Percentiles rank a stretch among this genome's conserved stretches.
Conservation (phyloP, 805 yeast species). For the Tetrapisispora taiwanensis region DNA sequence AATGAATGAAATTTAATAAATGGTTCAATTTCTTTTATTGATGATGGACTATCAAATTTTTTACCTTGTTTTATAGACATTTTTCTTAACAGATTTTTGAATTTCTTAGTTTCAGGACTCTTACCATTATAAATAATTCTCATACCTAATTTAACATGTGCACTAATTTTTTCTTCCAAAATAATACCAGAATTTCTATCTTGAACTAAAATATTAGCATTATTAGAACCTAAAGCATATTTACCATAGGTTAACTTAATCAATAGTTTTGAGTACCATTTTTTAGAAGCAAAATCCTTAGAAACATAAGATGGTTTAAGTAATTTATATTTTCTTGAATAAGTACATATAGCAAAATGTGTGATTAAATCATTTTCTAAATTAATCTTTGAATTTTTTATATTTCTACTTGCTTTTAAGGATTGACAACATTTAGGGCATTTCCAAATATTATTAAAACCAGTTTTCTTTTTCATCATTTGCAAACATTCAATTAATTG, state of each 20-base stretch:
- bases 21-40: conserved; percentile 57
- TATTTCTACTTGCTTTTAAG: conserved; percentile 41
- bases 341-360: conserved; percentile 80
- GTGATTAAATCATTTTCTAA: conserved; percentile 57
- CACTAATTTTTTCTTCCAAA: conserved; percentile 87
- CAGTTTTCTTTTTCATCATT: conserved; percentile 24
- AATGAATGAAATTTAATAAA: conserved; percentile 78
- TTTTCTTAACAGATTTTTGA: conserved; percentile 50
- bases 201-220: conserved; percentile 90
- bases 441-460: conserved; percentile 42
- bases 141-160: conserved; percentile 81
- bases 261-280: conserved; percentile 79
- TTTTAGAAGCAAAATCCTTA: conserved; percentile 68
- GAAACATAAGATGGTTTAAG: conserved; percentile 65
- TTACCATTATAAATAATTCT: conserved; percentile 71
- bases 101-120: conserved; percentile 45
- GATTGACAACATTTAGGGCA: conserved; percentile 77
- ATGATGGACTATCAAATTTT: conserved; percentile 65
- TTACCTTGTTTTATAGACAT: conserved; percentile 73
- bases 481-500: conserved; percentile 42
- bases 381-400: conserved; percentile 20
- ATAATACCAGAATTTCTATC: conserved; percentile 82
- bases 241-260: conserved; percentile 84
- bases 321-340: conserved; percentile 54
- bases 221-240: conserved; percentile 74